Conservation (phyloP, 148 eudicot genomes). For the Polygonum aviculare region DNA sequence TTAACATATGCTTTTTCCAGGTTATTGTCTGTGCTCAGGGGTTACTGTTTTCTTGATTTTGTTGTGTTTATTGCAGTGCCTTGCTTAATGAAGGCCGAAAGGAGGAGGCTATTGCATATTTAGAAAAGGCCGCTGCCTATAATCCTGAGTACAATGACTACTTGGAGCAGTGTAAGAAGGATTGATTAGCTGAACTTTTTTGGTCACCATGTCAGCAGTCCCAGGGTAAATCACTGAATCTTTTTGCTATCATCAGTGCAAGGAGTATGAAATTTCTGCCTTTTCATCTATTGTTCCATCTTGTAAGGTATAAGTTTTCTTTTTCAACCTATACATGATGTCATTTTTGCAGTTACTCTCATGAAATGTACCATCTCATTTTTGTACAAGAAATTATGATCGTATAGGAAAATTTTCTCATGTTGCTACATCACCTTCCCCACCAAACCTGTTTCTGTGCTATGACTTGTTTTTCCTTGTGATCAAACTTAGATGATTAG, state of each 20-base stretch:
- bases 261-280: neutral
- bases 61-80: slow-evolving; percentile 33
- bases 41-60: neutral
- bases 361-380: neutral
- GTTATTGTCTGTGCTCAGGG: neutral
- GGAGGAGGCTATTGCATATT: slow-evolving; percentile 51
- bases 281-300: neutral
- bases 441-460: neutral
- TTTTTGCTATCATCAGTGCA: neutral
- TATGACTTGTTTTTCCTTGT: neutral
- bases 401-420: neutral
- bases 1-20: slow-evolving; percentile 4
- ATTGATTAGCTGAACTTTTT: slow-evolving; percentile 28
- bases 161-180: slow-evolving; percentile 36
- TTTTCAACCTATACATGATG: neutral
- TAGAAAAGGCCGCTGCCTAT: slow-evolving; percentile 38
- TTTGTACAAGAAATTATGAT: neutral
- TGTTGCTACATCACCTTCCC: neutral
- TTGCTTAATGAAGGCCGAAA: slow-evolving; percentile 41
- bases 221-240: slow-evolving; percentile 53
- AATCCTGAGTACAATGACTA: slow-evolving; percentile 29
- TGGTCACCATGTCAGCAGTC: slow-evolving; percentile 46
- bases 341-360: neutral
- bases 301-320: neutral
- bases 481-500: neutral